Evolutionary conservation across 2,329 filamentous ascomycete genomes (phyloP).

Genomic region (Fusarium sp.): DNA sequence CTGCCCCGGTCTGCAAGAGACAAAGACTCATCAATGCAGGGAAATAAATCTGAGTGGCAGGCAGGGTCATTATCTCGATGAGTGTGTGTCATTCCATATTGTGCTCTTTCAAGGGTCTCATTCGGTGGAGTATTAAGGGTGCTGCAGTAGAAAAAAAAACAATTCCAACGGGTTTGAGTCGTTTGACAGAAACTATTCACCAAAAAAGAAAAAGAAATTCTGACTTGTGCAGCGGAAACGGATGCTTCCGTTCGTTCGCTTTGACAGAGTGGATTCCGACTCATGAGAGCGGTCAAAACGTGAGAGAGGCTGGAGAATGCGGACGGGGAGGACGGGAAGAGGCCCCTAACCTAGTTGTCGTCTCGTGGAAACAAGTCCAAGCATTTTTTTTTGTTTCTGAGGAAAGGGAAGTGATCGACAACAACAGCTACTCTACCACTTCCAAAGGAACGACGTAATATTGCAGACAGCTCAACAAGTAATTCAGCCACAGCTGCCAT

Average conservation of each 20-base stretch:
- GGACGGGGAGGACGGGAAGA: conserved; percentile 27
- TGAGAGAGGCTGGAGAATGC: conserved; percentile 19
- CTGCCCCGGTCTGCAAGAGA: conserved; percentile 30
- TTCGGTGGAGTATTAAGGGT: background rate
- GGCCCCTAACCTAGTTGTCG: conserved; percentile 10
- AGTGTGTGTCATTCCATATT: conserved; percentile 21
- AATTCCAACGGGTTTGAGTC: conserved; percentile 5
- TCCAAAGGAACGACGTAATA: conserved; percentile 37
- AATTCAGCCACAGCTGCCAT: background rate
- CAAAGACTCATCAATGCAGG: conserved; percentile 7
- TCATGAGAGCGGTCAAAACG: conserved; percentile 27
- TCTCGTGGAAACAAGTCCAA: conserved; percentile 32
- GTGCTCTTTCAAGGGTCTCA: conserved; percentile 16
- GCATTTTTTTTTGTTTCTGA: conserved; percentile 10
- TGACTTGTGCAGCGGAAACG: conserved; percentile 2
- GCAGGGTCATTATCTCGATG: conserved; percentile 14
- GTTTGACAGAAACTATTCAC: background rate
- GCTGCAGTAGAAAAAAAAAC: background rate
- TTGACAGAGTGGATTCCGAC: conserved; percentile 25
- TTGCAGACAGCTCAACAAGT: conserved; percentile 30
- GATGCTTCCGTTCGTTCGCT: conserved; percentile 22
- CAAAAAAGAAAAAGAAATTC: background rate
- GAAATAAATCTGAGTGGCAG: conserved; percentile 3
- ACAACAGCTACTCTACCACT: background rate
- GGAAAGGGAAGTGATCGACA: conserved; percentile 42